Base-by-base conservation (phyloP, 2,329 filamentous ascomycete genomes). In the Arthrinium phaeospermum region DNA sequence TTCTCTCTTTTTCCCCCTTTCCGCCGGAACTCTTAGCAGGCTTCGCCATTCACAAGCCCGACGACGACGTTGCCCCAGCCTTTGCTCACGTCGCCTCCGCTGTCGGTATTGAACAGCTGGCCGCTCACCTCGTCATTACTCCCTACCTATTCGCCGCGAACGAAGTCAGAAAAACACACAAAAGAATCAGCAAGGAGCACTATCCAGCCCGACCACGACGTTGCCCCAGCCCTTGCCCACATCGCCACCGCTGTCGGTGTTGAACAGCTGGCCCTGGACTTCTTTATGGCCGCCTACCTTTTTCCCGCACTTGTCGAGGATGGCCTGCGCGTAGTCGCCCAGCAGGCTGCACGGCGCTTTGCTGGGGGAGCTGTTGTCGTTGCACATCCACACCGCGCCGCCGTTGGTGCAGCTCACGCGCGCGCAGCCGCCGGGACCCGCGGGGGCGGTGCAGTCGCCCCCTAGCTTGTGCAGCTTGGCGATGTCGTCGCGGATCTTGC, bases 381-480 rank as follows among this genome's bases (percentile, higher is more conserved):
- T 61, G 53, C 53, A 61, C 30, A 61, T 22, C 53, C 53, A 61
- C 6, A 61, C 30, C 30, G 30, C 27, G 53, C 14, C 30, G 30
- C 53, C 53, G 30, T 61, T 61, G 53, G 30, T 37, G 53, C 30
- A 61, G 30, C 5, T 6, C 16, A 61, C 53, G 30, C 30, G 53
- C 16, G 53, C 53, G 30, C 53, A 61, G 53, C 27, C 34, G 6
- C 30, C 16, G 1, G 53, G 53, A 16, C 53, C 53, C 1, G 53
- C 30, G 16, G 27, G 27, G 30, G 53, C 53, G 30, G 53, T 61
- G 76, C 19, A 75, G 74, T 14, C 71, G 7, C 53, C 53, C 7
- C 3, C 10, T 16, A 37, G 37, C 4, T 19, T 10, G 27, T 61
- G 27, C 30, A 61, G 53, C 30, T 61, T 22, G 7, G 19, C 8